Evolutionary conservation across 2,329 filamentous ascomycete genomes (phyloP).

Genomic region (Aschersonia sp.): DNA sequence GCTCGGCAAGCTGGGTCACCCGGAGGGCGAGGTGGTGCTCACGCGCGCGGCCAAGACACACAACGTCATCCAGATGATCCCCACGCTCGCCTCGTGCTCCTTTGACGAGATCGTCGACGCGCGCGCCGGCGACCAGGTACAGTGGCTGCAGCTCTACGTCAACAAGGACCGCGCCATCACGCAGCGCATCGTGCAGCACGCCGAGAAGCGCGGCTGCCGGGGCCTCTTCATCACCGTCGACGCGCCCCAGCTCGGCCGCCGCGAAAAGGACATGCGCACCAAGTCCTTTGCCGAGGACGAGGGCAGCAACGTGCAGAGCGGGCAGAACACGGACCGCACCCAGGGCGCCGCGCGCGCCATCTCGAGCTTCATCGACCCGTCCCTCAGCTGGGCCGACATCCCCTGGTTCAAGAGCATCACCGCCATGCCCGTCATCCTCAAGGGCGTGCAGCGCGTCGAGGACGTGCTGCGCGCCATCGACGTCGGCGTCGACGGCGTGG

Average conservation of each 20-base stretch:
- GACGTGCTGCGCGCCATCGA: conserved; percentile 84
- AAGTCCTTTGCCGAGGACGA: conserved; percentile 62
- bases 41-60: conserved; percentile 75
- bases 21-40: conserved; percentile 84
- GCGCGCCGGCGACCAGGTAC: conserved; percentile 59
- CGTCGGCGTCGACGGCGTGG: conserved; percentile 70
- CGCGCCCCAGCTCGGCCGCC: conserved; percentile 81
- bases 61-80: conserved; percentile 95
- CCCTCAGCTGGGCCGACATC: conserved; percentile 86
- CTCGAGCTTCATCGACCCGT: conserved; percentile 90
- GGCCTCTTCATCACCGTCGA: conserved; percentile 98
- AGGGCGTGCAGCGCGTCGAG: conserved; percentile 92
- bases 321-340: conserved; percentile 62
- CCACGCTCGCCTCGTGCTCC: conserved; percentile 87
- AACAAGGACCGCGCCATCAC: conserved; percentile 93
- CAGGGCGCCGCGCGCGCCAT: conserved; percentile 93
- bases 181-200: conserved; percentile 77
- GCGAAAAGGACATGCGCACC: conserved; percentile 94
- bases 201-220: conserved; percentile 82
- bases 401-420: conserved; percentile 87
- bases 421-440: conserved; percentile 87
- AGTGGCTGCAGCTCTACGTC: conserved; percentile 96
- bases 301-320: conserved; percentile 69
- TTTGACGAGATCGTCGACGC: conserved; percentile 97
- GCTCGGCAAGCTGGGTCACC: conserved; percentile 84